Percentiles rank a stretch among this genome's conserved stretches.
Evolutionary conservation across 176 grass and related monocot genomes (phyloP).

Genomic region (Cenchrus americanus): DNA sequence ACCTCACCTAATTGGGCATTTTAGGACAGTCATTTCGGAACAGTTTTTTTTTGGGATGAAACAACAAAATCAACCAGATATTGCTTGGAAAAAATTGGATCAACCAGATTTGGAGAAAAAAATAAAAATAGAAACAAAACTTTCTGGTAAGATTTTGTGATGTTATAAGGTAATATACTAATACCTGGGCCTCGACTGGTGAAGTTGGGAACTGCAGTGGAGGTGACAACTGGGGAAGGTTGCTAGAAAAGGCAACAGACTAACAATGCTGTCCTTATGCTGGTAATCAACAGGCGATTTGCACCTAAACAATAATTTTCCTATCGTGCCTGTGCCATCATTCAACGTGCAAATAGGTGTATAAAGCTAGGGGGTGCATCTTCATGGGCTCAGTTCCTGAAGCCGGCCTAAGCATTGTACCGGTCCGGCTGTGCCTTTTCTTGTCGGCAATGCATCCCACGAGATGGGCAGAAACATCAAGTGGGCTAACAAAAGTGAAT

Average conservation of each 20-base stretch:
- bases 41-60: neutral
- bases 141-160: neutral
- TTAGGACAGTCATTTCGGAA: neutral
- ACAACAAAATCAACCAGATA: neutral
- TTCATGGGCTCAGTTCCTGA: neutral
- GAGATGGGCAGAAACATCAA: neutral
- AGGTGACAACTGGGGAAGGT: neutral
- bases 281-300: neutral
- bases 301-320: neutral
- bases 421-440: conserved; percentile 10
- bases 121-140: too few relatives aligned
- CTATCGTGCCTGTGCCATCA: neutral
- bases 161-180: neutral
- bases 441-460: conserved; percentile 25
- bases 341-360: neutral
- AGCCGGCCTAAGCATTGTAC: too few relatives aligned
- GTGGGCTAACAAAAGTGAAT: neutral
- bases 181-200: neutral
- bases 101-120: too few relatives aligned
- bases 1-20: neutral
- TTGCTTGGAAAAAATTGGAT: neutral
- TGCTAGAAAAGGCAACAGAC: neutral
- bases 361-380: neutral
- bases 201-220: conserved; percentile 1
- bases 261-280: neutral